Conservation (phyloP, 257 asterid genomes). For the Solanum dulcamara region DNA sequence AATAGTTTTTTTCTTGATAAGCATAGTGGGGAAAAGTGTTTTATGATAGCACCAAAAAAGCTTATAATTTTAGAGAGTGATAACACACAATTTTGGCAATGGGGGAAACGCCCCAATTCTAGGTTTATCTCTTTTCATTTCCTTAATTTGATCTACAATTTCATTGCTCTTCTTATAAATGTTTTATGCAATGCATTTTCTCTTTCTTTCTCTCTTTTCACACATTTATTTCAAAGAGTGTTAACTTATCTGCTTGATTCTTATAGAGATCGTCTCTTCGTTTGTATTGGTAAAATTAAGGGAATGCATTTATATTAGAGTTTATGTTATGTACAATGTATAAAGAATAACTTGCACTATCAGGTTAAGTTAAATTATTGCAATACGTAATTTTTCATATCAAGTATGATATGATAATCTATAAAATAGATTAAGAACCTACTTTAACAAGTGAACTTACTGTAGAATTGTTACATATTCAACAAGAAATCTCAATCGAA, state of each 20-base stretch:
- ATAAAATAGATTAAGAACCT: too few species aligned
- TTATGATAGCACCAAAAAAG: slow-evolving; percentile 23
- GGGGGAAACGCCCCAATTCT: slow-evolving; percentile 13
- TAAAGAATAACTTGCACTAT: too few species aligned
- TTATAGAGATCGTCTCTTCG: not conserved
- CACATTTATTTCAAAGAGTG: not conserved
- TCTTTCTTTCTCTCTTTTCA: not conserved
- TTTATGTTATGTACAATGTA: not conserved
- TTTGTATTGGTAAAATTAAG: too few species aligned
- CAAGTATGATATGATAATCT: too few species aligned
- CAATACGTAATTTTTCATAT: too few species aligned
- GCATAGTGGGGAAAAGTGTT: slow-evolving; percentile 25
- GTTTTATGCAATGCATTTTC: not conserved
- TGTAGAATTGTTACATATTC: not conserved
- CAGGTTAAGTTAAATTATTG: not conserved
- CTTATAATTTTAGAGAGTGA: slow-evolving; percentile 15
- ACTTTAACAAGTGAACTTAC: not conserved
- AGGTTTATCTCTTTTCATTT: slow-evolving; percentile 15
- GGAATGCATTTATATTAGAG: not conserved
- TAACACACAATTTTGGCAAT: slow-evolving; percentile 7
- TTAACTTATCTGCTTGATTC: too few species aligned
- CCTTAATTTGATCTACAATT: not conserved
- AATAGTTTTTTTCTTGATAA: slow-evolving; percentile 5
- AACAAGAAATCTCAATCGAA: not conserved
- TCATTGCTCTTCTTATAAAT: not conserved